Base-by-base conservation (phyloP, 2,329 filamentous ascomycete genomes). In the Xylaria sp. region DNA sequence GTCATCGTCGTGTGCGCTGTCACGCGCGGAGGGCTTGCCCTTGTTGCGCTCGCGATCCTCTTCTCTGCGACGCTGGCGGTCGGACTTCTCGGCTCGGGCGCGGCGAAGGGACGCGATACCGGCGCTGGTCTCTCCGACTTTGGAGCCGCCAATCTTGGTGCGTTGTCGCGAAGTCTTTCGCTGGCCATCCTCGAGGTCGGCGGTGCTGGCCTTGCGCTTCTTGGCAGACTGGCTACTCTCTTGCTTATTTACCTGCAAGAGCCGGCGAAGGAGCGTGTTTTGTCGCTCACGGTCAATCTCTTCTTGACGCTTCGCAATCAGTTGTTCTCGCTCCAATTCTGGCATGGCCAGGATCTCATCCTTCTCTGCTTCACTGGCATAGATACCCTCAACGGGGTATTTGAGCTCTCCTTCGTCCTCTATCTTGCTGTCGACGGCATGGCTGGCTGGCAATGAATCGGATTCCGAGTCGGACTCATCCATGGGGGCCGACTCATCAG, bases 371-470 rank as follows among this genome's bases (percentile, higher is more conserved):
- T 89, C 85, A 73, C 89, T 92, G 74, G 88, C 87, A 79, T 93
- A 96, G 76, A 96, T 90, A 74, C 95, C 94, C 72, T 99, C 96
- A 71, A 97, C 87, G 0, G 95, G 94, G 77, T 97, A 96, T 63
- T 88, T 86, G 65, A 90, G 86, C 59, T 88, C 86, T 57, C 86
- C 85, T 49, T 83, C 83, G 28, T 80, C 81, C 72, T 80, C 80
- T 74, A 74, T 77, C 71, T 77, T 82, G 63, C 66, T 70, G 54
- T 71, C 75, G n/a, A 66, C 59, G 44, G 68, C 33, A 61, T 74
- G 73, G 36, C 66, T 72, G 71, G 70, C 80, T 60, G 86, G 82
- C 63, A 85, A 81, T 66, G 85, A 83, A 72, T 92, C 90, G 28
- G 87, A 88, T 71, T 93, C 92, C n/a, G 92, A 93, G 72, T 93